Conservation (phyloP, 495 filamentous ascomycete species). For the Chaetomium cochliodes region DNA sequence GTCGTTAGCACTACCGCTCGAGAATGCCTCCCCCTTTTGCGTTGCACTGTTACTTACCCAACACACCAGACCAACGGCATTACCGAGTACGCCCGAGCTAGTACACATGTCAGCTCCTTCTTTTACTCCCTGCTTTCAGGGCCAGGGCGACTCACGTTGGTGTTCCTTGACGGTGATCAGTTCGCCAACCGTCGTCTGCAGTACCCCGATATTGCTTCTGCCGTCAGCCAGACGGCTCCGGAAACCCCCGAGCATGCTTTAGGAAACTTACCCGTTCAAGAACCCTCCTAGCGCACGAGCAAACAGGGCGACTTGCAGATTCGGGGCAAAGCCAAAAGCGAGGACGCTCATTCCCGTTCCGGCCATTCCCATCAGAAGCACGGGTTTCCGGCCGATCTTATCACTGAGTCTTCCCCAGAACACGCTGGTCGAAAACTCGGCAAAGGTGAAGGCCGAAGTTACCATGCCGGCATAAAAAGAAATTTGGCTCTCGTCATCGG, state of each 20-base stretch:
- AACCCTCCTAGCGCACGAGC: constrained; percentile 87
- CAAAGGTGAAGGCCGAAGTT: constrained; percentile 93
- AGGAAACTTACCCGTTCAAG: constrained; percentile 74
- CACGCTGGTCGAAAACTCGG: constrained; percentile 85
- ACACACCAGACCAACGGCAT: constrained; percentile 99
- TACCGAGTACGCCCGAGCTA: constrained; percentile 86
- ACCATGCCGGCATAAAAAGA: constrained; percentile 94
- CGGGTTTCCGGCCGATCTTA: constrained; percentile 86
- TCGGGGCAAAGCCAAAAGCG: constrained; percentile 87
- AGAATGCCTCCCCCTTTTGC: not conserved
- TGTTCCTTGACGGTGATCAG: constrained; percentile 88
- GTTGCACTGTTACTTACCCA: constrained; percentile 56
- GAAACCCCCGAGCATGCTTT: too few relatives aligned
- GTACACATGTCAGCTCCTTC: constrained; percentile 29
- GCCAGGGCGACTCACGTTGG: constrained; percentile 60
- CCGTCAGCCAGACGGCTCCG: constrained; percentile 24
- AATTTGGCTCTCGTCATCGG: constrained; percentile 73
- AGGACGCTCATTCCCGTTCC: constrained; percentile 94
- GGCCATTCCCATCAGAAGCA: constrained; percentile 79
- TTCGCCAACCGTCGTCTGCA: constrained; percentile 93
- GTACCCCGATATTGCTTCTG: constrained; percentile 77
- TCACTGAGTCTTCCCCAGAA: constrained; percentile 94
- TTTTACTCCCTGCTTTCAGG: constrained; percentile 5
- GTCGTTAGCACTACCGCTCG: constrained; percentile 18
- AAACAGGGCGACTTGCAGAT: constrained; percentile 76